Evolutionary conservation across 768 basidiomycete species (phyloP).

Genomic region (Royoungia palumana): DNA sequence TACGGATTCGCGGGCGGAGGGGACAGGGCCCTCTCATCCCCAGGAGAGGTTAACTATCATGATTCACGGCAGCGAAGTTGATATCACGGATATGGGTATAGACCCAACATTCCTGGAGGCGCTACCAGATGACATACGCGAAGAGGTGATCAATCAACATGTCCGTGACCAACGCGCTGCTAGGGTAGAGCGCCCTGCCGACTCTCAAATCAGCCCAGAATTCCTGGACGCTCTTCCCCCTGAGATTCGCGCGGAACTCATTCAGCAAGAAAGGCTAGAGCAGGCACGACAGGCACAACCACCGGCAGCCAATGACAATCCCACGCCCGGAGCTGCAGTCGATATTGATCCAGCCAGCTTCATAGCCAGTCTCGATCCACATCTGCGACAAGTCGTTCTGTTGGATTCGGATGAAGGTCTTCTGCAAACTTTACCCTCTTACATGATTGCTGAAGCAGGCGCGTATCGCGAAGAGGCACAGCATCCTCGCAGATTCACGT

Average conservation of each 20-base stretch:
- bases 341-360: constrained; percentile 90
- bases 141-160: constrained; percentile 97
- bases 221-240: constrained; percentile 96
- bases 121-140: constrained; percentile 96
- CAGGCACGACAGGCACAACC: constrained; percentile 53
- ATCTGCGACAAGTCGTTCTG: constrained; percentile 85
- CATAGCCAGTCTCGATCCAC: constrained; percentile 88
- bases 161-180: constrained; percentile 87
- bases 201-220: constrained; percentile 89
- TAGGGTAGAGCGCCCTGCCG: constrained; percentile 66
- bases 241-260: constrained; percentile 93
- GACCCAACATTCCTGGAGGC: constrained; percentile 98
- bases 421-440: constrained; percentile 74
- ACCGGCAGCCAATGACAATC: constrained; percentile 28
- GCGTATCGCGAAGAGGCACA: constrained; percentile 58
- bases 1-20: constrained; percentile 15
- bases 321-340: constrained; percentile 41
- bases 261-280: constrained; percentile 91
- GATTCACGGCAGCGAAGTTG: constrained; percentile 89
- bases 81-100: constrained; percentile 98
- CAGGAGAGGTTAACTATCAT: constrained; percentile 76
- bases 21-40: constrained; percentile 34
- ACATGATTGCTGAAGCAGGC: constrained; percentile 83
- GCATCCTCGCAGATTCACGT: constrained; percentile 34
- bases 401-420: constrained; percentile 86